Percentiles rank a stretch among this genome's conserved stretches.
Conservation (phyloP, 1,139 yeast species). For the Spathaspora sp. region DNA sequence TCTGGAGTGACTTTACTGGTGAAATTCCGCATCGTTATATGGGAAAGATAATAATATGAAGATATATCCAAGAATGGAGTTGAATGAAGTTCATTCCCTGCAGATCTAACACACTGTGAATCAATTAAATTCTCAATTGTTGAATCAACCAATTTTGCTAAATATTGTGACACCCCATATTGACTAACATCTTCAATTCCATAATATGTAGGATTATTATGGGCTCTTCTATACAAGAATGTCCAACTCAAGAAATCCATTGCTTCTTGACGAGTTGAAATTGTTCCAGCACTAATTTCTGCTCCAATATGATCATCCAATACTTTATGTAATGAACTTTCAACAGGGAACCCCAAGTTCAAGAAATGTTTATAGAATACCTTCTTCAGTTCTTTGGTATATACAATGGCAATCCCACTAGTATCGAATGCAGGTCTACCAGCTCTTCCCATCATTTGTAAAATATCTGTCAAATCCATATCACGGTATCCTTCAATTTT, state of each 20-base stretch:
- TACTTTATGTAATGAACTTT: conserved; percentile 89
- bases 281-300: conserved; percentile 87
- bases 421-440: conserved; percentile 98
- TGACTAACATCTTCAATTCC: conserved; percentile 73
- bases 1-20: conserved; percentile 49
- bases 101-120: conserved; percentile 67
- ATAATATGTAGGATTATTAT: conserved; percentile 93
- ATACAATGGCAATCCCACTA: conserved; percentile 91
- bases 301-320: conserved; percentile 96
- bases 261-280: conserved; percentile 80
- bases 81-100: conserved; percentile 53
- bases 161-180: conserved; percentile 67
- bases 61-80: conserved; percentile 86
- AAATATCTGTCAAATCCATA: conserved; percentile 89
- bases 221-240: conserved; percentile 87
- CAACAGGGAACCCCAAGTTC: conserved; percentile 97
- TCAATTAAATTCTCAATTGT: conserved; percentile 67
- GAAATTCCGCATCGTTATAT: conserved; percentile 76
- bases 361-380: conserved; percentile 90
- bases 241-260: conserved; percentile 95
- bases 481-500: conserved; percentile 78
- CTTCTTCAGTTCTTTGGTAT: conserved; percentile 89
- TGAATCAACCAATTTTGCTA: conserved; percentile 69
- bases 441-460: conserved; percentile 92
- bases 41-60: conserved; percentile 91